phyloP scores from a whole-genome alignment of 805 yeast species.

The Naumovozyma castellii region DNA sequence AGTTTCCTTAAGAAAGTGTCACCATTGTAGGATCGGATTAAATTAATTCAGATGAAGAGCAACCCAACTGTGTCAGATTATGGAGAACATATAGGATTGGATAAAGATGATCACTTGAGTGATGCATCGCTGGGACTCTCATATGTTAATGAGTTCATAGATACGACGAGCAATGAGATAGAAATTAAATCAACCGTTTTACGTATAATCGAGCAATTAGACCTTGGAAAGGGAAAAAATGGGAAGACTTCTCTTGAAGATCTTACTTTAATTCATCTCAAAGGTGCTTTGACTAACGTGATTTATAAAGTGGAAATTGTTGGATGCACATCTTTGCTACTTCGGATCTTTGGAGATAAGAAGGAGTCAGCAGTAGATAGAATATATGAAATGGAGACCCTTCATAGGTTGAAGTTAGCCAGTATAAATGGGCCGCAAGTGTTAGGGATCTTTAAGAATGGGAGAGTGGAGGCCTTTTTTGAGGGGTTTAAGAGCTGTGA shows the following conservation, averaged over 20 bases:
- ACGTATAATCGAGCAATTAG: not conserved
- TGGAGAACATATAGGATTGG: not conserved
- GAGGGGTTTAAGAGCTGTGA: slow-evolving; percentile 68
- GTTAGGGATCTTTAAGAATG: slow-evolving; percentile 78
- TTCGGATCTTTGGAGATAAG: slow-evolving; percentile 79
- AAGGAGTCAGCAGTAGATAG: slow-evolving; percentile 78
- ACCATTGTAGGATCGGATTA: too few species aligned
- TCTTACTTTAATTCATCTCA: slow-evolving; percentile 25
- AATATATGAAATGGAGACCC: slow-evolving; percentile 56
- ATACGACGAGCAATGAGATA: not conserved
- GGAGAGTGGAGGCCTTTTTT: slow-evolving; percentile 82
- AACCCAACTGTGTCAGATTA: not conserved
- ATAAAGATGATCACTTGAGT: too few species aligned
- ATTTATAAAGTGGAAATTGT: slow-evolving; percentile 65
- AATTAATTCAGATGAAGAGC: not conserved
- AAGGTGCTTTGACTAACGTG: slow-evolving; percentile 87
- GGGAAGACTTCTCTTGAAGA: not conserved
- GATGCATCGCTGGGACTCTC: not conserved
- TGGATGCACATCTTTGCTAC: slow-evolving; percentile 42
- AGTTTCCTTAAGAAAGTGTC: too few species aligned
- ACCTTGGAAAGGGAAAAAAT: not conserved
- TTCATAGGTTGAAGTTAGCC: slow-evolving; percentile 54
- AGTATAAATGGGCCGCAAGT: slow-evolving; percentile 31
- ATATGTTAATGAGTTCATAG: not conserved
- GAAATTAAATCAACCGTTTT: not conserved